Evolutionary conservation across 371 early-diverging fungal species (phyloP), one percentile per base, ranked within the genome.

Genomic region (Mucor saturninus): DNA sequence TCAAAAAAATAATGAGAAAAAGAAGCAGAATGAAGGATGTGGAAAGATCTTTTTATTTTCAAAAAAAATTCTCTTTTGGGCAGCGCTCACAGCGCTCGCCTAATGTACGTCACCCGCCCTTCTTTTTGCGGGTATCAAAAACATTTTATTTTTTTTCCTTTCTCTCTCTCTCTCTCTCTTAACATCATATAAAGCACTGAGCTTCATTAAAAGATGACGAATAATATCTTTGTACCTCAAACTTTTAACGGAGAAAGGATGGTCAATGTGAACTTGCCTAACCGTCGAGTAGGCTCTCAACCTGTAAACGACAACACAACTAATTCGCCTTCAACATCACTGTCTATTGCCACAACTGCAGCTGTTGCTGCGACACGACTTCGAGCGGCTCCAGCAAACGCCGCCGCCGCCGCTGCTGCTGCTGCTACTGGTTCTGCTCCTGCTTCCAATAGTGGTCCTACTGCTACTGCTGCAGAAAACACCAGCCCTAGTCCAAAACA

Each of bases 1-100:
- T 49, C 39, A 46, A 32, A 29, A 61, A 13, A 62, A 40, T 49
- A 42, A 61, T 21, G 21, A 21, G 21, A 45, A 54, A 46, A 63
- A 59, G 59, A 61, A 53, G 45, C 35, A 15, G 52, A 53, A 43
- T 61, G 61, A 61, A 61, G 61, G 61, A 53, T 30, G 54, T 37
- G n/a, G 54, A 61, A 61, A 61, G 61, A 61, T 61, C 61, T 61
- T 59, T 52, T 59, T 51, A n/a, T 31, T 3, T 54, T 11, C 13
- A 11, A 51, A 53, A 61, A 60, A 61, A 52, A 60, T 53, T 61
- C 50, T 59, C 21, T 21, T 21, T 21, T 21, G 21, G 21, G 21
- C 21, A 21, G 21, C 21, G 21, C 21, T 21, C 21, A 21, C 21
- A 21, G 21, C 21, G 21, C 21, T 21, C 35, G 1, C 35, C 35